Evolutionary conservation across 2,329 filamentous ascomycete genomes (phyloP).

Genomic region (Penicillium sp.): DNA sequence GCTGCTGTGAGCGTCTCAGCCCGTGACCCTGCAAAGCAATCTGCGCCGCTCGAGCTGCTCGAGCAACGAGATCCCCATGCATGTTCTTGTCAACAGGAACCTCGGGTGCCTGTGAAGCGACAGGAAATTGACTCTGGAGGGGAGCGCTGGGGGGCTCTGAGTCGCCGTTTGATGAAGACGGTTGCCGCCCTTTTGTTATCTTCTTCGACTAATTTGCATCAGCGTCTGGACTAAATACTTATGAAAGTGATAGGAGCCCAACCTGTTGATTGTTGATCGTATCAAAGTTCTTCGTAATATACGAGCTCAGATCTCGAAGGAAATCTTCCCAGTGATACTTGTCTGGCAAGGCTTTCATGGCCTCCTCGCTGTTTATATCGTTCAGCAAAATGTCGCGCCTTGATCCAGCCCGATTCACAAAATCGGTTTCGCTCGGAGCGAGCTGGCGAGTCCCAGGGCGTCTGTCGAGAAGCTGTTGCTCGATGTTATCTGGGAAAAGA

Average conservation of each 20-base stretch:
- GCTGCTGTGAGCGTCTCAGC: slow-evolving; percentile 41
- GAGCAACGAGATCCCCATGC: slow-evolving; percentile 52
- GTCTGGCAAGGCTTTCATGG: slow-evolving; percentile 56
- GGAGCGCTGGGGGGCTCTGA: slow-evolving; percentile 42
- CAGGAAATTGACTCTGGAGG: slow-evolving; percentile 48
- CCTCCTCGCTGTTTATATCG: slow-evolving; percentile 58
- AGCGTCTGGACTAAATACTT: slow-evolving; percentile 18
- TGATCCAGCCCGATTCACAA: slow-evolving; percentile 59
- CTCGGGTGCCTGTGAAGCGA: slow-evolving; percentile 44
- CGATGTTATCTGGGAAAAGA: slow-evolving; percentile 63
- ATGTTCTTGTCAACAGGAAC: slow-evolving; percentile 47
- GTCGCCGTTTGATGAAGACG: slow-evolving; percentile 44
- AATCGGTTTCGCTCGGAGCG: slow-evolving; percentile 64
- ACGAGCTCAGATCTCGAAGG: slow-evolving; percentile 61
- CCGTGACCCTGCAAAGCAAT: slow-evolving; percentile 53
- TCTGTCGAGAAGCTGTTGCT: slow-evolving; percentile 57
- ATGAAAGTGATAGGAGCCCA: slow-evolving; percentile 18
- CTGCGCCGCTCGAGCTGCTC: slow-evolving; percentile 53
- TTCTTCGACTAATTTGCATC: slow-evolving; percentile 43
- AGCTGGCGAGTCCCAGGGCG: slow-evolving; percentile 60
- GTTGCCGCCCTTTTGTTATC: slow-evolving; percentile 41
- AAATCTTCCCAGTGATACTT: slow-evolving; percentile 70
- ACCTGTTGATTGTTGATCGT: slow-evolving; percentile 55
- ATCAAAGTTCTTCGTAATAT: slow-evolving; percentile 64
- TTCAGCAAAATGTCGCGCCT: slow-evolving; percentile 62